Evolutionary conservation across 305 asterid species (phyloP).

Genomic region (Caryopteris hybrid): DNA sequence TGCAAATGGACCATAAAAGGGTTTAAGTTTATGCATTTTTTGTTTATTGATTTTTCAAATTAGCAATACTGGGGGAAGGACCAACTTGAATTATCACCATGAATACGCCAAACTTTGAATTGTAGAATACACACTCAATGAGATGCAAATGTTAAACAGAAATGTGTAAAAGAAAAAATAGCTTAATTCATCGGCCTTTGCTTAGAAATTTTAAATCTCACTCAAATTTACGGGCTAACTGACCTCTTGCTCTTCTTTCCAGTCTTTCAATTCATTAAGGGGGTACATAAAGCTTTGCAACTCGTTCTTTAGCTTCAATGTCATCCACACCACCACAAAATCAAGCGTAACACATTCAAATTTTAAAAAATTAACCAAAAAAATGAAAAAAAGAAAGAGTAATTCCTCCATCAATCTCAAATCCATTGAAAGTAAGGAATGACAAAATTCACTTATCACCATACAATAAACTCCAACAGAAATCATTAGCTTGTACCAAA

Average conservation of each 20-base stretch:
- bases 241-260: slow-evolving; percentile 69
- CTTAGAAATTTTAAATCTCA: background rate
- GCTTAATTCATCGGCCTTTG: background rate
- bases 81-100: background rate
- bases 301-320: slow-evolving; percentile 72
- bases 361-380: too few relatives aligned
- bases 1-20: background rate
- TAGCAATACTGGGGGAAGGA: too few relatives aligned
- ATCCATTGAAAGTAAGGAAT: too few relatives aligned
- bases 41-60: too few relatives aligned
- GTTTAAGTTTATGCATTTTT: background rate
- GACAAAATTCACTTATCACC: too few relatives aligned
- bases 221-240: slow-evolving; percentile 6
- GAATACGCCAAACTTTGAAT: background rate
- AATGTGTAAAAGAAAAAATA: background rate
- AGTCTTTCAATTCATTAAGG: slow-evolving; percentile 61
- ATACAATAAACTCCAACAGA: too few relatives aligned
- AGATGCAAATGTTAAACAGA: background rate
- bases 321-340: slow-evolving; percentile 91
- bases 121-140: background rate
- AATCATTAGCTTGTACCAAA: too few relatives aligned
- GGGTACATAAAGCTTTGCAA: slow-evolving; percentile 51
- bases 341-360: too few relatives aligned
- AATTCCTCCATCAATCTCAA: too few relatives aligned
- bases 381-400: too few relatives aligned